phyloP scores from a whole-genome alignment of 306 rosid species.

The Comarum palustre region DNA sequence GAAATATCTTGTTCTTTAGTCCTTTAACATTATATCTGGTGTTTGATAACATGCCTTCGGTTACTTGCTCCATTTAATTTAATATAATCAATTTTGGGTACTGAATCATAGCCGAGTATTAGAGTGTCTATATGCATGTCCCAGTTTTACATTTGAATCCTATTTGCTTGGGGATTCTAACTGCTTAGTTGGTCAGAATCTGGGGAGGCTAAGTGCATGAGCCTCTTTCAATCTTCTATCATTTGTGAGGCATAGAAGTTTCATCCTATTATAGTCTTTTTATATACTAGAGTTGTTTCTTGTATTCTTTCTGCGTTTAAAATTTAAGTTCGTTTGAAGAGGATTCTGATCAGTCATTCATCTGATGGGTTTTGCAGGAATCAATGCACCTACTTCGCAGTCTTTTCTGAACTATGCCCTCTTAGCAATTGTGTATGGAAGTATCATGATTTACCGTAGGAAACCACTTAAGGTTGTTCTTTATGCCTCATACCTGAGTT shows the following conservation, averaged over 20 bases:
- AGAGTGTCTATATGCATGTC: background rate
- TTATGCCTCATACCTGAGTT: background rate
- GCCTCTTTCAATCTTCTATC: too few species aligned
- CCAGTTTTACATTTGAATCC: background rate
- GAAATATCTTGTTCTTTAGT: too few species aligned
- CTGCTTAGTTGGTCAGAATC: too few species aligned
- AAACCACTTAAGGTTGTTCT: slow-evolving; percentile 68
- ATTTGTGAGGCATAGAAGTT: background rate
- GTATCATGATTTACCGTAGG: slow-evolving; percentile 47
- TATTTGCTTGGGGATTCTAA: background rate
- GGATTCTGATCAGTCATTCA: slow-evolving; percentile 2
- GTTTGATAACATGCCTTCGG: too few species aligned
- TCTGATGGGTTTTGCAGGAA: slow-evolving; percentile 45
- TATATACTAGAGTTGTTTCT: background rate
- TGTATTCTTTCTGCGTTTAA: background rate
- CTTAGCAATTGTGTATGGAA: slow-evolving; percentile 69
- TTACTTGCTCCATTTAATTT: background rate
- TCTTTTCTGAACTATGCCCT: slow-evolving; percentile 81
- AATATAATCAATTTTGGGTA: background rate
- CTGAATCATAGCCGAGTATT: background rate
- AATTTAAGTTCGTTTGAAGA: background rate
- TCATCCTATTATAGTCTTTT: background rate
- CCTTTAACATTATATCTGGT: too few species aligned
- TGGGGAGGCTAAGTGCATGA: too few species aligned
- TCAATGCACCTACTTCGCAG: slow-evolving; percentile 84